Evolutionary conservation across 2,329 filamentous ascomycete genomes (phyloP).

Genomic region (Monosporascus sp.): DNA sequence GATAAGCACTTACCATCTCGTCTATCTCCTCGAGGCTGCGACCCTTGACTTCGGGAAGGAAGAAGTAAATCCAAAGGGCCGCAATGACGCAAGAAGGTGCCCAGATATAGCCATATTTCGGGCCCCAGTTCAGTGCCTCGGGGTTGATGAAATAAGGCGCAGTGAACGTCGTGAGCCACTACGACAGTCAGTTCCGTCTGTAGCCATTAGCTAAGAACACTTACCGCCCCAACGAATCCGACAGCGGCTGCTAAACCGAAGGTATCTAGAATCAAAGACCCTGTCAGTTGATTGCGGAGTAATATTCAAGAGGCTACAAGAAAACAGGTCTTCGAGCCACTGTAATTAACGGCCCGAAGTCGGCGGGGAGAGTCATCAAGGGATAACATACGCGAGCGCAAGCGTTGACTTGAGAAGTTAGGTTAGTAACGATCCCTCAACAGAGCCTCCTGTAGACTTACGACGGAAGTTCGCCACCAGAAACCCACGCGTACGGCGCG

Average conservation of each 20-base stretch:
- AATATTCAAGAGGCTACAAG: too few species aligned
- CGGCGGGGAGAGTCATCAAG: background rate
- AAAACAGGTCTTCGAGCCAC: too few species aligned
- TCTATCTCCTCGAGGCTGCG: conserved; percentile 50
- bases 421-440: background rate
- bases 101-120: conserved; percentile 55
- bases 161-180: conserved; percentile 53
- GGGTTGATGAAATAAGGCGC: conserved; percentile 58
- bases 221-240: conserved; percentile 46
- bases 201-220: background rate
- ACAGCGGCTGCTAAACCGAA: conserved; percentile 51
- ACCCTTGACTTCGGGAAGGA: conserved; percentile 49
- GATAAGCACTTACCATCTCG: conserved; percentile 39
- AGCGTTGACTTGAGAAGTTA: conserved; percentile 33
- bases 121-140: conserved; percentile 48
- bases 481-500: conserved; percentile 52
- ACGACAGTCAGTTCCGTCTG: background rate
- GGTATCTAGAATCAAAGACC: conserved; percentile 30
- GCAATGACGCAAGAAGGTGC: conserved; percentile 30
- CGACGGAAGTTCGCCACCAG: conserved; percentile 52
- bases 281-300: background rate
- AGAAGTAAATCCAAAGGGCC: conserved; percentile 40
- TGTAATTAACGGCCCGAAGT: background rate
- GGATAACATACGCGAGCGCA: conserved; percentile 19
- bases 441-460: background rate